A percentile compares a stretch with the other conserved stretches of the same genome.
Conservation (phyloP, 2,329 filamentous ascomycete genomes). For the Thielaviopsis populi region DNA sequence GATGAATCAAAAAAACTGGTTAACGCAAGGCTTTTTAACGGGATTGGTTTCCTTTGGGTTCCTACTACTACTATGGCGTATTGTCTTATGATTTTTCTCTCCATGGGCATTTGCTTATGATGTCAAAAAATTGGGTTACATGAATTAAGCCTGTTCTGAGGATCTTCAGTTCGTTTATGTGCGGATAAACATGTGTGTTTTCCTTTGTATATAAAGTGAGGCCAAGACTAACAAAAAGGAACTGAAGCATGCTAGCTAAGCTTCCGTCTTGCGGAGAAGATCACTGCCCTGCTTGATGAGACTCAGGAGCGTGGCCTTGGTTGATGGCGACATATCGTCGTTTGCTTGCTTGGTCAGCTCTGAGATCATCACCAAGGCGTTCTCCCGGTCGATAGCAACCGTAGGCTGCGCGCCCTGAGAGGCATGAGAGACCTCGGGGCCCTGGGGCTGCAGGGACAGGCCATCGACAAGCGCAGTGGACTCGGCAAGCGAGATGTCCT, state of each 20-base stretch:
- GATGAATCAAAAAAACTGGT: constrained; percentile 17
- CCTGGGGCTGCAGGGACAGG: constrained; percentile 19
- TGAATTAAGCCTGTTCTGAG: not conserved
- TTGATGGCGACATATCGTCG: constrained; percentile 27
- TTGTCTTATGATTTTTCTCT: constrained; percentile 15
- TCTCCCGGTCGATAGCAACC: constrained; percentile 36
- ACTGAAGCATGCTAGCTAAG: not conserved
- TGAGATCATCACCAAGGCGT: constrained; percentile 42
- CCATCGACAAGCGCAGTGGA: constrained; percentile 22
- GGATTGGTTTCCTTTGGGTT: constrained; percentile 27
- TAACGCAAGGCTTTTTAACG: constrained; percentile 22
- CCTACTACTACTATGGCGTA: constrained; percentile 18
- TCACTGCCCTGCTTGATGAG: constrained; percentile 37
- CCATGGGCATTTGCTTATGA: constrained; percentile 1
- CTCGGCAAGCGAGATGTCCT: constrained; percentile 18
- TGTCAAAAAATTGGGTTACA: constrained; percentile 3
- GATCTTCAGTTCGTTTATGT: not conserved
- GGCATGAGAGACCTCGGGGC: constrained; percentile 9
- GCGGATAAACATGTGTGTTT: not conserved
- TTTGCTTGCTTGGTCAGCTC: constrained; percentile 36
- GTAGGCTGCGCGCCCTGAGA: not conserved
- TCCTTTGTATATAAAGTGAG: not conserved
- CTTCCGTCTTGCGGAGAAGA: constrained; percentile 24
- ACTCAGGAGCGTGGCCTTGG: constrained; percentile 30
- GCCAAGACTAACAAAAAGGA: not conserved